Percentiles rank a stretch among this genome's conserved stretches.
Evolutionary conservation across 108 stramenopile genomes (phyloP).

Genomic region (Skeletonema tropicum): DNA sequence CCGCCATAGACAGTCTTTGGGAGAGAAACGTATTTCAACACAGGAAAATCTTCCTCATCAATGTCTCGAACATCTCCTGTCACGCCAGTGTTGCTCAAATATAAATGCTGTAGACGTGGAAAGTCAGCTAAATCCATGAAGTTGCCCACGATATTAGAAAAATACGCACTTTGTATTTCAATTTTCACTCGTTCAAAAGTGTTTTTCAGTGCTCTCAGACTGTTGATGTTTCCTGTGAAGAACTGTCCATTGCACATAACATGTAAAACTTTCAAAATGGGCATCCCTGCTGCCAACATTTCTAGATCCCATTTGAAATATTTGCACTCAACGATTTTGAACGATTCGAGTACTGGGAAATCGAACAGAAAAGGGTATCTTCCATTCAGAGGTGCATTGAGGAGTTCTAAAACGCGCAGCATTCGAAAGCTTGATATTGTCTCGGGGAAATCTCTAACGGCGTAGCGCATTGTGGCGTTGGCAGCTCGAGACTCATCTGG

Average conservation of each 20-base stretch:
- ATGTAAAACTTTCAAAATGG: not conserved
- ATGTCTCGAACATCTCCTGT: not conserved
- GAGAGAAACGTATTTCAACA: not conserved
- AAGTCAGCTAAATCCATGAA: constrained; percentile 2
- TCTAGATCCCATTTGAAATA: constrained; percentile 10
- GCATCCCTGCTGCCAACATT: constrained; percentile 7
- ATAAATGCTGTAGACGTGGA: not conserved
- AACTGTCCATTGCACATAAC: not conserved
- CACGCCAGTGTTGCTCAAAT: not conserved
- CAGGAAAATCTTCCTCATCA: not conserved
- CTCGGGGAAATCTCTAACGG: no score
- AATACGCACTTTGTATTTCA: not conserved
- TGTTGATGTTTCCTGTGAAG: not conserved
- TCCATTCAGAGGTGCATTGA: not conserved
- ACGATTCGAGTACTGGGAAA: not conserved
- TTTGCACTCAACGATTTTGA: not conserved
- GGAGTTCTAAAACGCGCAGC: no score
- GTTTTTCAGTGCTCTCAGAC: constrained; percentile 14
- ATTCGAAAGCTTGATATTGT: no score
- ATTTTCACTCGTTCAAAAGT: not conserved
- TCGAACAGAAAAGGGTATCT: constrained; percentile 1
- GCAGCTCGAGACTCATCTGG: no score
- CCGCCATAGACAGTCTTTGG: not conserved
- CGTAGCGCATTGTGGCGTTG: no score
- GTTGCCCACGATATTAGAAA: not conserved